Evolutionary conservation across 257 asterid genomes (phyloP), one percentile per base, ranked within the genome.

Genomic region (Jacaranda mimosifolia): DNA sequence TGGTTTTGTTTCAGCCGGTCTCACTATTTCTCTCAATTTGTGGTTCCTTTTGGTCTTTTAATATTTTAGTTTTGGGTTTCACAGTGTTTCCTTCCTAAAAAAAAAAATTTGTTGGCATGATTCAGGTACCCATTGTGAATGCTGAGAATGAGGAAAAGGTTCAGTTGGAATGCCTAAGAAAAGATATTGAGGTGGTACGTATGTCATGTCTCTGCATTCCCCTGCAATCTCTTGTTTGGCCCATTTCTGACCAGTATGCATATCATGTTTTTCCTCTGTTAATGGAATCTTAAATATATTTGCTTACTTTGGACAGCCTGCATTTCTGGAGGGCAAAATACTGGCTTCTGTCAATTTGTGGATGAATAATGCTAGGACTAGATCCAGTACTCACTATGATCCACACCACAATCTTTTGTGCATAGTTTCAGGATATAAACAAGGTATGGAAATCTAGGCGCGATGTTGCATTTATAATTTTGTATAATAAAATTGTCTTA

Each of bases 371-470:
- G 87, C 86, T 82, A 82, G 82, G 74, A 83, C 85, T 82, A 93
- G 98, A 89, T 95, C 98, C 18, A 95, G 97, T 84, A 88, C 97
- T 71, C 98, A 93, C 89, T 91, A 93, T 57, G 97, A 91, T 86
- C 97, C 94, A 6, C 93, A 96, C 89, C 97, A 96, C 83, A 93
- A 93, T 83, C 94, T 93, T 66, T 70, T 90, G 74, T 96, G 99
- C 88, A 52, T 89, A 72, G 77, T 93, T 68, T 79, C 97, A 55
- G 98, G 97, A 72, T 73, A 85, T 80, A 93, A 93, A 84, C 88
- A 89, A 90, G 97, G 97, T 90, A 81, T 66, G 79, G 18, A 67
- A 78, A 17, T 74, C 77, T 26, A 77, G 59, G 70, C 39, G 18
- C 45, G 36, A 66, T 77, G 19, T 80, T 63, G 67, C 51, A 53